These are phyloP conservation scores for Syncephalastrum sp. DNA, from an alignment of 371 early-diverging fungal genomes.

Conservation along the genomic window DNA sequence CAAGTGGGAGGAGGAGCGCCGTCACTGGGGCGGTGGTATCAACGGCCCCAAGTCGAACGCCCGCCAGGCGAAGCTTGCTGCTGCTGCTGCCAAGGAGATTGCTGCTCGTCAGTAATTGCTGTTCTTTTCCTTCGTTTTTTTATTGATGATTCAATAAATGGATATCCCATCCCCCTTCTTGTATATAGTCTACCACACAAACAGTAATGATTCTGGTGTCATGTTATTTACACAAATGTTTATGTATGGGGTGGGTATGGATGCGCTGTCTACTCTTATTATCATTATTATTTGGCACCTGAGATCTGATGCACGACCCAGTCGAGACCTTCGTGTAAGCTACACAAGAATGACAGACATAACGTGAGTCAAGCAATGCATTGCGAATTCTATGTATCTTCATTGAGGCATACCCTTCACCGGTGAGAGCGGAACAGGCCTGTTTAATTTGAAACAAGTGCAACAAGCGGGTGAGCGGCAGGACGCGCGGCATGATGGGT, in stretches of 20 bases:
- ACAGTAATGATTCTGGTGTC: too few relatives aligned
- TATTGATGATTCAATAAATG: too few relatives aligned
- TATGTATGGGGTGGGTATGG: too few relatives aligned
- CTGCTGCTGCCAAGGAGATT: slow-evolving; percentile 67
- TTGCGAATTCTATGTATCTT: not conserved
- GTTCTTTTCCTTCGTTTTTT: not conserved
- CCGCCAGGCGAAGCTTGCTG: slow-evolving; percentile 77
- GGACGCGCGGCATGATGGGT: not conserved
- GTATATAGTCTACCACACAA: too few relatives aligned
- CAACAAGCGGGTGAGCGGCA: not conserved
- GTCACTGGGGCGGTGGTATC: slow-evolving; percentile 96
- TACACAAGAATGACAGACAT: slow-evolving; percentile 17
- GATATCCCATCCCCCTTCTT: too few relatives aligned
- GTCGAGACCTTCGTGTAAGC: slow-evolving; percentile 70
- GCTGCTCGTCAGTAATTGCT: slow-evolving; percentile 53
- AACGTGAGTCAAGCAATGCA: not conserved
- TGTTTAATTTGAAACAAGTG: slow-evolving; percentile 13
- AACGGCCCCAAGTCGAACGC: slow-evolving; percentile 92
- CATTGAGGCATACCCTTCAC: slow-evolving; percentile 60
- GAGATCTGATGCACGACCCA: slow-evolving; percentile 67
- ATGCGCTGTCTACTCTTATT: too few relatives aligned
- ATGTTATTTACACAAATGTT: too few relatives aligned
- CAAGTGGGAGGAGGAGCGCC: slow-evolving; percentile 90
- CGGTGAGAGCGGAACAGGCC: slow-evolving; percentile 73
- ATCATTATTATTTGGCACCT: slow-evolving; percentile 6